Conservation (phyloP, 2,329 filamentous ascomycete species). For the Alternaria solani region DNA sequence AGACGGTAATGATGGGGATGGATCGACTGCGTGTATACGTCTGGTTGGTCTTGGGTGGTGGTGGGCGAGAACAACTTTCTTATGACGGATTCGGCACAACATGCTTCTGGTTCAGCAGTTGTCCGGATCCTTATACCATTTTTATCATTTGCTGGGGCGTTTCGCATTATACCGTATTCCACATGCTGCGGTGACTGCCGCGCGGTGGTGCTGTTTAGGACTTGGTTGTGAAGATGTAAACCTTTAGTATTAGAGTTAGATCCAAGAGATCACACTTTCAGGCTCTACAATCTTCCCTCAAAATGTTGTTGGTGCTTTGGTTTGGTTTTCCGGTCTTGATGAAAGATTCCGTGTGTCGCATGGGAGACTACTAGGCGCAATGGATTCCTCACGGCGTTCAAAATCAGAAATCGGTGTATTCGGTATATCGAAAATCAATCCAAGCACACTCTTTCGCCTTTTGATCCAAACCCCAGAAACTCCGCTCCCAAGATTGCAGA, state of each 20-base stretch:
- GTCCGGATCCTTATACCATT: slow-evolving; percentile 35
- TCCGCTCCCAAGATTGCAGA: slow-evolving; percentile 3
- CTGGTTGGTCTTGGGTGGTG: background rate
- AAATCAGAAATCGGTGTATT: slow-evolving; percentile 30
- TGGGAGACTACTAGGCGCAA: slow-evolving; percentile 2
- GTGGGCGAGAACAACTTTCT: slow-evolving; percentile 17
- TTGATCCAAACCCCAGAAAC: slow-evolving; percentile 3
- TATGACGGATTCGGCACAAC: slow-evolving; percentile 26
- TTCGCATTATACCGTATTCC: slow-evolving; percentile 52
- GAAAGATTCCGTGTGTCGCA: background rate
- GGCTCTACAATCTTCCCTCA: slow-evolving; percentile 2
- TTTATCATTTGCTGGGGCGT: slow-evolving; percentile 29
- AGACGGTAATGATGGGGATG: slow-evolving; percentile 9
- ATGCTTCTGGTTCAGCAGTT: slow-evolving; percentile 28
- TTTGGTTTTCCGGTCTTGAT: background rate
- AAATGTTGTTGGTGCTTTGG: background rate
- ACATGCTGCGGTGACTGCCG: slow-evolving; percentile 23
- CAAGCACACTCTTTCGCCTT: slow-evolving; percentile 6
- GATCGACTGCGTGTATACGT: background rate
- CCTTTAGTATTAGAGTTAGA: slow-evolving; percentile 38
- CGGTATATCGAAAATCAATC: slow-evolving; percentile 9
- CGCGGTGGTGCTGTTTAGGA: slow-evolving; percentile 16
- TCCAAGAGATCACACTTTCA: slow-evolving; percentile 33
- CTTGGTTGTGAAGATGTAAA: slow-evolving; percentile 27
- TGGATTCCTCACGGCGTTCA: slow-evolving; percentile 23